Base-by-base conservation (phyloP, 139 green algal genomes). In the Chlamydomonas urium region DNA sequence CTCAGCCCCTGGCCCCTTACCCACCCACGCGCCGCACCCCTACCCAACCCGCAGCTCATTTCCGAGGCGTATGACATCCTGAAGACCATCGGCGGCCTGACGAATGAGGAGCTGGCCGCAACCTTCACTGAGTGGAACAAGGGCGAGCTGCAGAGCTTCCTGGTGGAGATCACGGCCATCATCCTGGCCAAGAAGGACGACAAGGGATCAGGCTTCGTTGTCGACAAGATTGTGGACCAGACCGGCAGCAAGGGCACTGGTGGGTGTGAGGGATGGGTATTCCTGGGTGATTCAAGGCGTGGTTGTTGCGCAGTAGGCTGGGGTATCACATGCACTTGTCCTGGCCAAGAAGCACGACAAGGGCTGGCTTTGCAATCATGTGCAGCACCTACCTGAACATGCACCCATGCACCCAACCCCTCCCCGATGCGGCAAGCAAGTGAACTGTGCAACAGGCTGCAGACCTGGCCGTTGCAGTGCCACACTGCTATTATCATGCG, bases 191-290 rank as follows among this genome's bases (percentile, higher is more conserved):
- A 93, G 76, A 90, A 91, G 83, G 91, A 97, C 74, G 88, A 94
- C 33, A 74, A 80, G 81, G 83, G 59, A 5, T 63, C 87, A 4
- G 87, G 86, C 47, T 94, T 75, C 72, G 77, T 99, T 29, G 80
- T 99, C 26, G 96, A 99, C 84, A 96, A 96, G 75, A 94, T 99
- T 65, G 81, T 97, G 66, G 95, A 99, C 83, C 96, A 98, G 89
- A 99, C 95, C 3, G 95, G 95, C 57, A 93, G 93, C 86, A 99
- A 99, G 87, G 95, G 93, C 61, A 98, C 93, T 45, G 93, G 86
- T 89, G 53, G 2, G 75, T 63, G 42, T n/a, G n/a, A n/a, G n/a
- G n/a, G n/a, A n/a, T n/a, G n/a, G n/a, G n/a, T n/a, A n/a, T n/a
- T n/a, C 10, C 10, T 63, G 53, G 53, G 14, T 63, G 53, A 17